Evolutionary conservation across 306 rosid species (phyloP).

Genomic region (Casuarina glauca): DNA sequence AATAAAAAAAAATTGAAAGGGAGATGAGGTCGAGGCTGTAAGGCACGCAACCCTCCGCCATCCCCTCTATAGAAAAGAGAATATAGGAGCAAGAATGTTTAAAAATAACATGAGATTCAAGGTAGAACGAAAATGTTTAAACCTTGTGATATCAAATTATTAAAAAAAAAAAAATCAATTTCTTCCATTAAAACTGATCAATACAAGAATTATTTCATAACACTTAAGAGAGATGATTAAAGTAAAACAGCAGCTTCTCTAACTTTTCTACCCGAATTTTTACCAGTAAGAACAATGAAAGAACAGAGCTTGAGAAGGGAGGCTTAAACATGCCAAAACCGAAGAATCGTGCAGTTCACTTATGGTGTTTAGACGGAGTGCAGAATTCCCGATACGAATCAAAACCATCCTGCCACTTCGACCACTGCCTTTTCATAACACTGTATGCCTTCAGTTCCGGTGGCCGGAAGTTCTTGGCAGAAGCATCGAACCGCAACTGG

Average conservation of each 20-base stretch:
- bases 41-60: too few species aligned
- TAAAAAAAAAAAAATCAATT: too few species aligned
- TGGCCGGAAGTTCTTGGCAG: slow-evolving; percentile 32
- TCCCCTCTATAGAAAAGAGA: too few species aligned
- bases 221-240: neutral
- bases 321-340: neutral
- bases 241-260: neutral
- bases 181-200: neutral
- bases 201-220: neutral
- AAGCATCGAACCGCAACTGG: slow-evolving; percentile 52
- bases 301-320: neutral
- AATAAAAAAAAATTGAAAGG: too few species aligned
- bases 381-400: slow-evolving; percentile 33
- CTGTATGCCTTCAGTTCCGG: slow-evolving; percentile 45
- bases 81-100: too few species aligned
- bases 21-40: too few species aligned
- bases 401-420: slow-evolving; percentile 51
- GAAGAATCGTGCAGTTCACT: neutral
- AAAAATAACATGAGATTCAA: too few species aligned
- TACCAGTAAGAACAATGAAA: neutral
- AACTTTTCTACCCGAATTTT: neutral
- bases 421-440: slow-evolving; percentile 51
- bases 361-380: slow-evolving; percentile 29
- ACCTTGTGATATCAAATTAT: too few species aligned
- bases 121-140: too few species aligned